Percentiles rank a stretch among this genome's conserved stretches.
Evolutionary conservation across 2,329 filamentous ascomycete species (phyloP).

Genomic region (Drechmeria coniospora): DNA sequence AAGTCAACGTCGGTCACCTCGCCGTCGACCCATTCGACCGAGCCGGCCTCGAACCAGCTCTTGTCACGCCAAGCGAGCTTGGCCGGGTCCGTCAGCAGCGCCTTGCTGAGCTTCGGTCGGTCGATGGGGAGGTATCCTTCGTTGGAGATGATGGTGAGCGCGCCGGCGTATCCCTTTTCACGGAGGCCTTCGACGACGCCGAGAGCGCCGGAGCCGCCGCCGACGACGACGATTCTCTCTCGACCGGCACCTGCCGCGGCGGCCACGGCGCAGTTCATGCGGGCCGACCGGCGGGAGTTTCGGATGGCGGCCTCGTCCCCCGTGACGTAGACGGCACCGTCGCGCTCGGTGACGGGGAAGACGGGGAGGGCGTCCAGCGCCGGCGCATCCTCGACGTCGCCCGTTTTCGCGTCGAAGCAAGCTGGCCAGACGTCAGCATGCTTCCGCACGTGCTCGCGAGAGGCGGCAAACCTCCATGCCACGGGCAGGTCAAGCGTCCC

Average conservation of each 20-base stretch:
- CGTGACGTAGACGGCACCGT: slow-evolving; percentile 43
- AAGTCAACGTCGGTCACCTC: slow-evolving; percentile 69
- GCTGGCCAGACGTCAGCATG: slow-evolving; percentile 32
- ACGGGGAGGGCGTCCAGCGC: slow-evolving; percentile 73
- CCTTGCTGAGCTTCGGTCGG: slow-evolving; percentile 89
- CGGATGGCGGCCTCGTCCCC: slow-evolving; percentile 70
- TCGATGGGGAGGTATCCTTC: slow-evolving; percentile 85
- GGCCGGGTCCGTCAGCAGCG: slow-evolving; percentile 62
- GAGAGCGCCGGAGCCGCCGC: slow-evolving; percentile 72
- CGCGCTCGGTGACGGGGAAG: slow-evolving; percentile 67
- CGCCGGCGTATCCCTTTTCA: slow-evolving; percentile 62
- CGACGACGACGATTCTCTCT: slow-evolving; percentile 69
- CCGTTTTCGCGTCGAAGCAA: slow-evolving; percentile 79
- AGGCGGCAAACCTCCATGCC: slow-evolving; percentile 65
- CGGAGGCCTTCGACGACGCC: slow-evolving; percentile 72
- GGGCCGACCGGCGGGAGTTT: slow-evolving; percentile 55
- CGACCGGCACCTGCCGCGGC: slow-evolving; percentile 26
- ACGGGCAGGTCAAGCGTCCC: slow-evolving; percentile 80
- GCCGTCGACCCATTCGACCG: slow-evolving; percentile 41
- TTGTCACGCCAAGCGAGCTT: slow-evolving; percentile 67
- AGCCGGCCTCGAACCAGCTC: slow-evolving; percentile 56
- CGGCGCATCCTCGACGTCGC: slow-evolving; percentile 90
- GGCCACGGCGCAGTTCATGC: slow-evolving; percentile 54
- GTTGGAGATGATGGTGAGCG: slow-evolving; percentile 67
- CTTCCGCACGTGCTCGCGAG: not conserved